Evolutionary conservation across 2,329 filamentous ascomycete genomes (phyloP), one percentile per base, ranked within the genome.

Genomic region (Alternaria burnsii): DNA sequence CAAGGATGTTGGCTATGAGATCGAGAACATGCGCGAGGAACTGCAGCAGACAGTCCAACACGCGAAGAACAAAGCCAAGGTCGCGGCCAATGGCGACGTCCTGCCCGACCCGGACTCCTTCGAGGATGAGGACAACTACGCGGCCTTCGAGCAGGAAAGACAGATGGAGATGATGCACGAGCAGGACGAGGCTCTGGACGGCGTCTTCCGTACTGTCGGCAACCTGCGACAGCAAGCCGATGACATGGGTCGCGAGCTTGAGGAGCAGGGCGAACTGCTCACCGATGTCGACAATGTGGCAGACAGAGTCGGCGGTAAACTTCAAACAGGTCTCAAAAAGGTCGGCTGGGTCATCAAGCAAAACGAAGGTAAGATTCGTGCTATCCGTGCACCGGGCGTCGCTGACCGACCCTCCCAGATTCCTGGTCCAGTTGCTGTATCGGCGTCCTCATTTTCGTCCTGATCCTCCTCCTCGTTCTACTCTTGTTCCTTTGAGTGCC

Each of bases 181-280:
- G 79, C 95, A 99, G 83, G 95, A 99, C 76, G 86, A 94, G 80
- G 91, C 95, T 71, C 85, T 99, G 2, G 94, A 98, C 76, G 92
- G 91, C 16, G 94, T 99, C 47, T 97, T 96, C 76, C 88, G 89
- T 68, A 98, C 94, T 1, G 95, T 99, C 24, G 94, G 94, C 3
- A 97, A 93, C 76, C 81, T 99, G 75, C 85, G 94, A 57, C 86
- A 91, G 75, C 95, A 98, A 84, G 96, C 95, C 2, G 90, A 96
- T 79, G 92, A 93, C 70, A 99, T 99, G 94, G 94, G 95, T 1
- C 85, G 94, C 58, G 95, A 99, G 82, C 84, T 99, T 46, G 96
- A 97, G 80, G 95, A 99, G 82, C 95, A 99, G 84, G 86, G 86
- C 22, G 92, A 93, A 78, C 90, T 98, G 86, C 84, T 99, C 58